Base-by-base conservation (phyloP, 352 stramenopile species). In the Globisporangium iwayamae region DNA sequence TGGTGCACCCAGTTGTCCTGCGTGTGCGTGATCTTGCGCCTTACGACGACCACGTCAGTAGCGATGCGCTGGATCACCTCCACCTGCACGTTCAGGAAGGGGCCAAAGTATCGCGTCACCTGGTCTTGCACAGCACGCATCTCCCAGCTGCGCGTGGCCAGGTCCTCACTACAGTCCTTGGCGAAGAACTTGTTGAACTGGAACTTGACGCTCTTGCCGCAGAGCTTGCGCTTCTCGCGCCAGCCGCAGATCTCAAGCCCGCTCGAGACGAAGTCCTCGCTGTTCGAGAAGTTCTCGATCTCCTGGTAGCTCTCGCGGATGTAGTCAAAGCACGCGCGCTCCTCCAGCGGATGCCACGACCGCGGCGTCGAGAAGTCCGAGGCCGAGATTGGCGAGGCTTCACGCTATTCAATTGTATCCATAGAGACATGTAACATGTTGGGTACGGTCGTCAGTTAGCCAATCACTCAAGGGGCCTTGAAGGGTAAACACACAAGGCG, bases 131-230 rank as follows among this genome's bases (percentile, higher is more conserved):
- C 71, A 0, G 75, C 77, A 9, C 73, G 73, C 77, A 86, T 86
- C 60, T 82, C 73, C 71, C 74, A 84, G 60, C 75, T 83, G 30
- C 75, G 73, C 2, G 66, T 66, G 1, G 78, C 75, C 14, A 87
- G 60, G 14, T 82, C 78, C 18, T 84, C 78, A 36, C 75, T 81
- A 56, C 75, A 87, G 55, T 83, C 69, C 53, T 73, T 81, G 36
- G 69, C 67, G 54, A 87, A 87, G 52, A 43, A 60, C 66, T 87
- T 87, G 66, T 84, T 74, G 63, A 86, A 86, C 60, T 83, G 79
- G 62, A 84, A 87, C 63, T 81, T 84, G 38, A 84, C 78, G 54
- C 67, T 74, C 51, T 79, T 73, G 55, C 74, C 74, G 52, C 75
- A 75, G 4, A 84, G 75, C 59, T 83, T 84, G 56, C 75, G 78